Base-by-base conservation (phyloP, 2,329 filamentous ascomycete genomes). In the Pyrenophora seminiperda region DNA sequence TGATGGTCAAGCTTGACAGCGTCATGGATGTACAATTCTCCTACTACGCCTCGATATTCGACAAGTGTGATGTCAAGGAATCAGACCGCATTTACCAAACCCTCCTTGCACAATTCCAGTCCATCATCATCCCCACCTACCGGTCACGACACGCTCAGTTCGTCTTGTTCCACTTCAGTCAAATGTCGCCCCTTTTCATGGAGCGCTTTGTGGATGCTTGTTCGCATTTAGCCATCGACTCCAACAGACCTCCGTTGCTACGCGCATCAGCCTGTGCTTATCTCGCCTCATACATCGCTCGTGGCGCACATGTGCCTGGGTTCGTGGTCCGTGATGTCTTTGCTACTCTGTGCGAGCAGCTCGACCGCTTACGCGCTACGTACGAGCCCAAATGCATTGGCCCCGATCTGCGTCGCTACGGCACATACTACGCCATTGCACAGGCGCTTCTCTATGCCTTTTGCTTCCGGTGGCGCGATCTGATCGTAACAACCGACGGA, bases 391-490 rank as follows among this genome's bases (percentile, higher is more conserved):
- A 81, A 22, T 96, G 91, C 70, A 86, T 85, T 13, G 91, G 91
- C 3, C 94, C 94, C 0, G 91, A 99, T 70, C 82, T 95, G 48
- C 86, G 87, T 55, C 86, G 88, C 38, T 96, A 93, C 68, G 85
- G 86, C 39, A 84, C 88, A 11, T 96, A 95, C 74, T 97, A 97
- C 72, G 86, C 89, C 14, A 85, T 91, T 39, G 85, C 89, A n/a
- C 92, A 97, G 73, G 91, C 91, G 1, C 79, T 95, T 2, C 82
- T 97, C 18, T 97, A 97, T 76, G 93, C 96, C 51, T 97, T 96
- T 75, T 99, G 94, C 78, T 99, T 99, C 79, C 87, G 94, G 47
- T 99, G 94, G 94, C 88, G 91, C 54, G 93, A 97, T 66, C 80
- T 99, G 38, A 88, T 90, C 47, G 78, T 83, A 15, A 81, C 72